Evolutionary conservation across 1,284 basidiomycete species (phyloP).

Genomic region (Fistulina hepatica): DNA sequence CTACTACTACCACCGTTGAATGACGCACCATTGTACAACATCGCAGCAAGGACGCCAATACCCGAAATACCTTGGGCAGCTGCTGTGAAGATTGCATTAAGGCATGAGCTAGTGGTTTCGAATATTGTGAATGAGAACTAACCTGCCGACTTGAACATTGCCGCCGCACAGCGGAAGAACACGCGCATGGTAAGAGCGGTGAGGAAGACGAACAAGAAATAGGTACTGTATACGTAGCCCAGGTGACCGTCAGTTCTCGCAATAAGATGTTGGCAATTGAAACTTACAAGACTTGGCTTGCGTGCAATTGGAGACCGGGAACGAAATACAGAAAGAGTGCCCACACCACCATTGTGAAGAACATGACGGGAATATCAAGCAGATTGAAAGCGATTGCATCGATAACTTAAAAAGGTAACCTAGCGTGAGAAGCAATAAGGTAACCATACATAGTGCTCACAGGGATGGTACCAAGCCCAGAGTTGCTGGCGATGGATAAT

Average conservation of each 20-base stretch:
- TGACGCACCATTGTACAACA: no score
- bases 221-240: conserved; percentile 27
- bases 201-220: conserved; percentile 35
- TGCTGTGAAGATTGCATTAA: conserved; percentile 23
- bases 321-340: conserved; percentile 55
- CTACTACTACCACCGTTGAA: no score
- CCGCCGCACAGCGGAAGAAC: conserved; percentile 42
- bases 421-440: not conserved
- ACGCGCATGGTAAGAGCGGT: conserved; percentile 40
- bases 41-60: conserved; percentile 32
- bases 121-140: not conserved
- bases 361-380: conserved; percentile 59
- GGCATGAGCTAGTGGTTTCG: not conserved
- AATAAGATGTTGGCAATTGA: not conserved
- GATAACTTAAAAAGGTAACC: conserved; percentile 29
- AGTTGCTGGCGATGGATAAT: conserved; percentile 55
- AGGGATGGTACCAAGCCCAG: conserved; percentile 55
- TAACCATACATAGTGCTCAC: not conserved
- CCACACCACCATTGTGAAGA: conserved; percentile 40
- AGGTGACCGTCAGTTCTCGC: no score
- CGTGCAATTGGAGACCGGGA: conserved; percentile 41
- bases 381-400: conserved; percentile 59
- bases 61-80: conserved; percentile 40
- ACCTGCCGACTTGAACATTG: conserved; percentile 29
- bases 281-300: conserved; percentile 49